Evolutionary conservation across 2,329 filamentous ascomycete genomes (phyloP), one percentile per base, ranked within the genome.

Genomic region (Tetracladium maxilliforme): DNA sequence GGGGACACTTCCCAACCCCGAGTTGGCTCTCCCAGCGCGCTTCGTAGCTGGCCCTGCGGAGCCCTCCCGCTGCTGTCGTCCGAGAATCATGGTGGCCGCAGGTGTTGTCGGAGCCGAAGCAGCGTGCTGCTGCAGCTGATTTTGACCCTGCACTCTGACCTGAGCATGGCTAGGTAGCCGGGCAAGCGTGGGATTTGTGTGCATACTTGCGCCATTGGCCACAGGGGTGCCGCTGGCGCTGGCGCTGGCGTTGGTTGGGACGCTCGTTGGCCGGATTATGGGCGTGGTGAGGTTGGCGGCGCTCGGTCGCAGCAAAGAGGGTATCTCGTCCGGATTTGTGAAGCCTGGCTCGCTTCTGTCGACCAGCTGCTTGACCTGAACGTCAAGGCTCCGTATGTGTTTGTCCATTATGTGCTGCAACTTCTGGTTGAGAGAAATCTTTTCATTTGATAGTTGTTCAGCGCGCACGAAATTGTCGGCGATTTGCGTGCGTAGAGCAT

Each of bases 391-490:
- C 43, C 54, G 64, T 37, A 59, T 58, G 51, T 76, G 70, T 39
- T 73, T 73, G 41, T 75, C 70, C 42, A 70, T 58, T 21, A 63
- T 54, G 23, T 52, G 43, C 39, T 70, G 60, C 28, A 70, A 52
- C 48, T 78, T 83, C 33, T 74, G 62, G 4, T 71, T 64, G 16
- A 90, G 53, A 4, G 61, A 62, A 26, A 81, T 60, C 56, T 90
- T 90, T 44, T 90, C 80, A 27, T 71, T 65, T 29, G 82, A 71
- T 17, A 90, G 54, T 31, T 70, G 59, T 33, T 84, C 71, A 26
- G 76, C 76, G 36, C 64, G 67, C 32, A 65, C 63, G 40, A 66
- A 87, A 41, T 71, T 73, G 32, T 80, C 70, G 27, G 61, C 52
- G 36, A 87, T 76, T 26, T 66, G 63, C 23, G 70, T 65, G 26